Evolutionary conservation across 2,329 filamentous ascomycete species (phyloP).

Genomic region (Fusarium robinianum): DNA sequence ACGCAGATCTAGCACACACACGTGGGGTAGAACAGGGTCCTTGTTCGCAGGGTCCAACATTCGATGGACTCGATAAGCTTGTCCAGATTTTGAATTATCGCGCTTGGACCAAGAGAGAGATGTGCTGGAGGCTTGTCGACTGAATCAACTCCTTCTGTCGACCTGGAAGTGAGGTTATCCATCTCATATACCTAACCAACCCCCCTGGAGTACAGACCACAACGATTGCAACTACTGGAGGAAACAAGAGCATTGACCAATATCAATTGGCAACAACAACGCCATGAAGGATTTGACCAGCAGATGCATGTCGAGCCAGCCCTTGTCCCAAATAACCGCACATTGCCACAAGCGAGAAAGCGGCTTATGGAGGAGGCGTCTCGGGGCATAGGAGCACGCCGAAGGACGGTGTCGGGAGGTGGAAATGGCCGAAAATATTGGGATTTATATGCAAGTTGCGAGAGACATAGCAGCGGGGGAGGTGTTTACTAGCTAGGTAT

Average conservation of each 20-base stretch:
- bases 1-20: slow-evolving; percentile 1
- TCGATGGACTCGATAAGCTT: neutral
- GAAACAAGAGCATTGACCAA: no score
- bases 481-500: no score
- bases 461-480: slow-evolving; percentile 2
- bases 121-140: no score
- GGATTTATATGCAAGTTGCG: slow-evolving; percentile 1
- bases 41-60: slow-evolving; percentile 5
- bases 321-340: no score
- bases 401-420: slow-evolving; percentile 2
- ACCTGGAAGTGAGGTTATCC: no score
- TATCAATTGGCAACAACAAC: neutral
- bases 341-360: neutral
- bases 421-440: no score
- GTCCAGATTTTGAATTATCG: neutral
- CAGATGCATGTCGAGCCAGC: no score
- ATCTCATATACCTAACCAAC: no score
- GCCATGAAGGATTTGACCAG: neutral
- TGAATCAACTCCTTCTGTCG: no score
- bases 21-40: slow-evolving; percentile 10
- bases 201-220: no score
- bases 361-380: neutral
- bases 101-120: no score
- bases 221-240: no score
- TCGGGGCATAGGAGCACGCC: slow-evolving; percentile 2